These are phyloP conservation scores for Phyllosticta citrichinensis DNA, from an alignment of 2,329 filamentous ascomycete genomes.

Conservation along the genomic window DNA sequence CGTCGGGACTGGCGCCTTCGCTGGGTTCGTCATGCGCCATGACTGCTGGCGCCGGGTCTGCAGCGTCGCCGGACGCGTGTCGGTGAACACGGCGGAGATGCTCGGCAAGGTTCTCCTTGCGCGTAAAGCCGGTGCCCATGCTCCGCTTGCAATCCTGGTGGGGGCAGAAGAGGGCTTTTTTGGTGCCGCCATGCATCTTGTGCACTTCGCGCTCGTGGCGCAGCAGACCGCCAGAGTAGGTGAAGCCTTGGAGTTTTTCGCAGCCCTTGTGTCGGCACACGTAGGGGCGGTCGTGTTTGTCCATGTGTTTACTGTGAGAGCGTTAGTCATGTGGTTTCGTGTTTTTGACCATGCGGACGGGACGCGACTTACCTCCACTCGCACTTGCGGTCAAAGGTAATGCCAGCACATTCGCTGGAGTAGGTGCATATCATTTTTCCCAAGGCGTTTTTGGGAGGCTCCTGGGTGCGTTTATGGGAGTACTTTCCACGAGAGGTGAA, in stretches of 20 bases:
- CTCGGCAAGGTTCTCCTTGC: slow-evolving; percentile 89
- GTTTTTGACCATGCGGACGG: slow-evolving; percentile 9
- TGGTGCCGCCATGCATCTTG: slow-evolving; percentile 77
- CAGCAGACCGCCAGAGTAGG: slow-evolving; percentile 81
- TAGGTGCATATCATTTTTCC: slow-evolving; percentile 68
- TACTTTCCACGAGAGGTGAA: slow-evolving; percentile 24
- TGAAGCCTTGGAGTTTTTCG: slow-evolving; percentile 87
- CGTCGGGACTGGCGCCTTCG: slow-evolving; percentile 10
- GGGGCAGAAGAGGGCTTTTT: slow-evolving; percentile 79
- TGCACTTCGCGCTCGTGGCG: slow-evolving; percentile 92
- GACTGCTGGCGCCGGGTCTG: background rate
- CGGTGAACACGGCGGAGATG: slow-evolving; percentile 81
- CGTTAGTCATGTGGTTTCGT: slow-evolving; percentile 12
- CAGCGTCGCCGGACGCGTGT: slow-evolving; percentile 20
- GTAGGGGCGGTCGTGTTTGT: slow-evolving; percentile 92
- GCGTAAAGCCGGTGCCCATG: slow-evolving; percentile 78
- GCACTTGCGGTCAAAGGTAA: slow-evolving; percentile 71
- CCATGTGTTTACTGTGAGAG: slow-evolving; percentile 78
- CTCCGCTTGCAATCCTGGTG: slow-evolving; percentile 82
- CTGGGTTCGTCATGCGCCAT: background rate
- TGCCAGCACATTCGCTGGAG: slow-evolving; percentile 56
- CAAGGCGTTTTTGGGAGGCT: slow-evolving; percentile 53
- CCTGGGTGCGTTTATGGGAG: slow-evolving; percentile 32
- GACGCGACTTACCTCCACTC: slow-evolving; percentile 76
- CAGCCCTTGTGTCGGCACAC: slow-evolving; percentile 74